Conservation (phyloP, 495 filamentous ascomycete species). For the Patellaria atrata region DNA sequence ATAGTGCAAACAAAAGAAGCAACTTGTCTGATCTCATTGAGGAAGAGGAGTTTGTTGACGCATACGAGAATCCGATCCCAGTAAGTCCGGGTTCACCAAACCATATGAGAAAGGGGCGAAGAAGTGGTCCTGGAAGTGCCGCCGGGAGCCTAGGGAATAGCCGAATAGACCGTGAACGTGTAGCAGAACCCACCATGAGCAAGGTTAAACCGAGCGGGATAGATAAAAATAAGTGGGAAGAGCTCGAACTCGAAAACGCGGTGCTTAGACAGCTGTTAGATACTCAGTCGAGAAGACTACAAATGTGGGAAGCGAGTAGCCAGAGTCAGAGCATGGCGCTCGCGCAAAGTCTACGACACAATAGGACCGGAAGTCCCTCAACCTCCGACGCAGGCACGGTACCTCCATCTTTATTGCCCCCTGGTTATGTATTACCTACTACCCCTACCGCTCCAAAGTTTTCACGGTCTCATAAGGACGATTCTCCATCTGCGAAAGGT, state of each 20-base stretch:
- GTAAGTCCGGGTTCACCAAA: slow-evolving; percentile 35
- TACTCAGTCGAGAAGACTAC: slow-evolving; percentile 59
- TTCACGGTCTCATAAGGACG: neutral
- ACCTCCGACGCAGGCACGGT: slow-evolving; percentile 4
- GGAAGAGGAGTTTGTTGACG: slow-evolving; percentile 70
- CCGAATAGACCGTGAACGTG: too few species aligned
- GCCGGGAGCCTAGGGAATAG: too few species aligned
- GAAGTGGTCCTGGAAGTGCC: slow-evolving; percentile 6
- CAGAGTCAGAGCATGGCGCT: slow-evolving; percentile 70
- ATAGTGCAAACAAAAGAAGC: slow-evolving; percentile 30
- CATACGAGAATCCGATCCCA: slow-evolving; percentile 48
- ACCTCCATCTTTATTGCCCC: slow-evolving; percentile 15
- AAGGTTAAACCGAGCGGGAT: too few species aligned
- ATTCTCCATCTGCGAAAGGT: neutral
- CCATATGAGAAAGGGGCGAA: too few species aligned
- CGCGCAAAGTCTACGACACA: slow-evolving; percentile 58
- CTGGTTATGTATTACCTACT: slow-evolving; percentile 6
- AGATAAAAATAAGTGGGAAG: slow-evolving; percentile 52
- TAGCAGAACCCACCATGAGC: too few species aligned
- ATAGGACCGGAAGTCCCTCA: neutral
- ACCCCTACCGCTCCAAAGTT: slow-evolving; percentile 2
- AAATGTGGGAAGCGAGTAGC: slow-evolving; percentile 73
- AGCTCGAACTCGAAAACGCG: slow-evolving; percentile 68
- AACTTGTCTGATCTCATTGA: slow-evolving; percentile 32
- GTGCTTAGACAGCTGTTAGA: slow-evolving; percentile 61